These are phyloP conservation scores for Boletus vinaceobasis DNA, from an alignment of 768 basidiomycete species.

Conservation along the genomic window DNA sequence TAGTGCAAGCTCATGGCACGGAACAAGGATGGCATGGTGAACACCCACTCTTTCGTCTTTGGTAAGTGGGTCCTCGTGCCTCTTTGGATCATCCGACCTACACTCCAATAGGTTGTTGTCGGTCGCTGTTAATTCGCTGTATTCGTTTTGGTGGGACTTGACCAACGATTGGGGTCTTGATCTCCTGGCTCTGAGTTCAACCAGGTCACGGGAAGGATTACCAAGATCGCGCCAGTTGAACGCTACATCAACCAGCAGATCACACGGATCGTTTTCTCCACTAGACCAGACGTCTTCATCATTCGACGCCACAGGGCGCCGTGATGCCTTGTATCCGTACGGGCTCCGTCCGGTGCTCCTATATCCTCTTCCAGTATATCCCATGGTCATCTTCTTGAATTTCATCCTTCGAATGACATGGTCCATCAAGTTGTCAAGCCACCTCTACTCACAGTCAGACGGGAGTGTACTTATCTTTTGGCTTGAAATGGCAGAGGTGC, in stretches of 20 bases:
- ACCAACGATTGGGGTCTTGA: slow-evolving; percentile 97
- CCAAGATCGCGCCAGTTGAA: slow-evolving; percentile 42
- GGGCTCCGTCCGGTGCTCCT: slow-evolving; percentile 75
- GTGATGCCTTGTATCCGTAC: slow-evolving; percentile 44
- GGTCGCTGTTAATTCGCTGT: slow-evolving; percentile 84
- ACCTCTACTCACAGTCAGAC: slow-evolving; percentile 76
- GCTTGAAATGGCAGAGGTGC: slow-evolving; percentile 85
- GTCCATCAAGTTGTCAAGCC: slow-evolving; percentile 86
- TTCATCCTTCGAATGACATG: slow-evolving; percentile 88
- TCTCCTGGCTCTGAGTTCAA: slow-evolving; percentile 48
- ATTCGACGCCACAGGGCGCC: slow-evolving; percentile 13
- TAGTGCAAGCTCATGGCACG: slow-evolving; percentile 46
- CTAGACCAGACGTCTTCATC: slow-evolving; percentile 13
- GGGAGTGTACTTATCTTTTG: slow-evolving; percentile 82
- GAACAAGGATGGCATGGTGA: slow-evolving; percentile 67
- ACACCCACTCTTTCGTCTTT: slow-evolving; percentile 77
- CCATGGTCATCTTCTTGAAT: slow-evolving; percentile 77
- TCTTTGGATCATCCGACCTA: neutral
- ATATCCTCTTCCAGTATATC: slow-evolving; percentile 82
- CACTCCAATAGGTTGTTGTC: slow-evolving; percentile 63
- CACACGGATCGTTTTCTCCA: slow-evolving; percentile 3
- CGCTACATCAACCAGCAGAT: slow-evolving; percentile 16
- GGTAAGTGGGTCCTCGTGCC: slow-evolving; percentile 48
- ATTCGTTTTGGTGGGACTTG: slow-evolving; percentile 99
- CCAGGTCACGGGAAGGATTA: slow-evolving; percentile 30